A percentile compares a stretch with the other conserved stretches of the same genome.
Conservation (phyloP, 768 basidiomycete genomes). For the Pisolithus albus region DNA sequence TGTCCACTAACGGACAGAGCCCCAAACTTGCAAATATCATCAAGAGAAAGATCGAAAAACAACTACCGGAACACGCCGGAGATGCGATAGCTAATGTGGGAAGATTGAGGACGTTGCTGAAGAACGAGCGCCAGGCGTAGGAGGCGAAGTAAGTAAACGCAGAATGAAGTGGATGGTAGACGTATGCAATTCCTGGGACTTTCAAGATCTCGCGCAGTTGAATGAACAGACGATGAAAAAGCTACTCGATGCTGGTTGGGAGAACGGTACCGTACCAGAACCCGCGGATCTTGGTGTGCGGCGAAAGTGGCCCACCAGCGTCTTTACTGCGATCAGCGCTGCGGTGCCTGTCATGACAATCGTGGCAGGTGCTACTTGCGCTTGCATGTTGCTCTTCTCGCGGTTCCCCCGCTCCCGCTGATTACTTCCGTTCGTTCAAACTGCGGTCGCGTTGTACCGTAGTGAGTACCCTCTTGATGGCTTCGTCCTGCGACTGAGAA, state of each 20-base stretch:
- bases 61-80: constrained; percentile 68
- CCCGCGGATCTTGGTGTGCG: constrained; percentile 36
- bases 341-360: constrained; percentile 33
- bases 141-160: constrained; percentile 65
- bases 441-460: neutral
- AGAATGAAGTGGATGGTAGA: constrained; percentile 92
- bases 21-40: constrained; percentile 88
- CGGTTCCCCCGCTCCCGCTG: constrained; percentile 28
- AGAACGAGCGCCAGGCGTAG: constrained; percentile 78
- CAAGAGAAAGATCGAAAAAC: constrained; percentile 54
- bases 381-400: constrained; percentile 25
- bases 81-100: constrained; percentile 79
- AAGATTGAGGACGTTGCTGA: constrained; percentile 59
- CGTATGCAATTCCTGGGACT: constrained; percentile 77
- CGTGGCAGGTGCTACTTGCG: constrained; percentile 36
- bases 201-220: constrained; percentile 72
- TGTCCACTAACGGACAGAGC: constrained; percentile 90
- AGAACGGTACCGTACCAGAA: constrained; percentile 45
- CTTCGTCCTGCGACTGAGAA: too few species aligned
- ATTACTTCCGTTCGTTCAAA: constrained; percentile 4
- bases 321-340: constrained; percentile 6
- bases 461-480: neutral
- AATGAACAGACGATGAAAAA: constrained; percentile 57
- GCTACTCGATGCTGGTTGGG: constrained; percentile 85
- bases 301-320: constrained; percentile 5